These are phyloP conservation scores for Plectosphaerella plurivora DNA, from an alignment of 2,329 filamentous ascomycete genomes.

Conservation along the genomic window DNA sequence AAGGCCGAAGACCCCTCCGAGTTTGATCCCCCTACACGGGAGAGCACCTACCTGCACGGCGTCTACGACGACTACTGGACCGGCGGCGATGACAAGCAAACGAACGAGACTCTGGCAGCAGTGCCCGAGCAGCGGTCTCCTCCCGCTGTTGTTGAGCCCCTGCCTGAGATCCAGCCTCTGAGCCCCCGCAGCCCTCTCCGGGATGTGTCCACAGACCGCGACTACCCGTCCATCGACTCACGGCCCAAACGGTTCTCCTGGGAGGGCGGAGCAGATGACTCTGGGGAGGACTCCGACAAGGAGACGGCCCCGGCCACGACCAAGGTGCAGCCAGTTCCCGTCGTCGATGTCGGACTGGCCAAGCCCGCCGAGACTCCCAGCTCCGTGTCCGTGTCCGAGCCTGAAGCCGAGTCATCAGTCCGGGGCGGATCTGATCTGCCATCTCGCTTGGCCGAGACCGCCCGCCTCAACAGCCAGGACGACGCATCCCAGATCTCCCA, in stretches of 20 bases:
- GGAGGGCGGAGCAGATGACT: conserved; percentile 21
- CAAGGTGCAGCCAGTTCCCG: too few species aligned
- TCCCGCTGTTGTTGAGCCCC: neutral
- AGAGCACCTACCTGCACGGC: conserved; percentile 60
- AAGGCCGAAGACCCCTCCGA: neutral
- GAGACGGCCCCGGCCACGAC: too few species aligned
- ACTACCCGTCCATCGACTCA: neutral
- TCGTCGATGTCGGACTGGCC: too few species aligned
- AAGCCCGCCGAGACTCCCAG: too few species aligned
- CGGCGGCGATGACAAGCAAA: conserved; percentile 35
- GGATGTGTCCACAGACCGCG: neutral
- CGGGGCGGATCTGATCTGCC: neutral
- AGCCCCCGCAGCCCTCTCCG: conserved; percentile 9
- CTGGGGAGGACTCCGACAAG: too few species aligned
- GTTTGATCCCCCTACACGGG: conserved; percentile 24
- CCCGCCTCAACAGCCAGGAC: neutral
- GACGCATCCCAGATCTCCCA: conserved; percentile 18
- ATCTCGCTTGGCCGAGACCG: neutral
- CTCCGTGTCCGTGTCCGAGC: too few species aligned
- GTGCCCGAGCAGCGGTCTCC: neutral
- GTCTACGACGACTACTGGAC: conserved; percentile 68
- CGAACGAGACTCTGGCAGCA: neutral
- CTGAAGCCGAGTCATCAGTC: too few species aligned
- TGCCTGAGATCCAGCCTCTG: conserved; percentile 7
- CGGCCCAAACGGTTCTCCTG: conserved; percentile 33